phyloP scores from a whole-genome alignment of 108 stramenopile genomes.

The Bacterosira constricta region DNA sequence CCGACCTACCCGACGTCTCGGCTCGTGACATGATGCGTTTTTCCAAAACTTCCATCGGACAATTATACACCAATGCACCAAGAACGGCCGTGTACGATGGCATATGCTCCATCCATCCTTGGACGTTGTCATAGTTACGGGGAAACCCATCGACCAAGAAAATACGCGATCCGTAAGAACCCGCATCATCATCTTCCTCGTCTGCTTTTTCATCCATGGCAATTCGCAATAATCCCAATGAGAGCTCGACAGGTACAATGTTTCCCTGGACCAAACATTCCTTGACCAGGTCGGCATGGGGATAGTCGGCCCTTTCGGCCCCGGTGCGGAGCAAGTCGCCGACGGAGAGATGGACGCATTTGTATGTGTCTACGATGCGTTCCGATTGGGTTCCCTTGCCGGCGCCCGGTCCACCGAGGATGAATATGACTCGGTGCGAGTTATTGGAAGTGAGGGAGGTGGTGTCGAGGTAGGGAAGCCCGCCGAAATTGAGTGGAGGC shows the following conservation, averaged over 20 bases:
- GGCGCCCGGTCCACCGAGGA: slow-evolving; percentile 93
- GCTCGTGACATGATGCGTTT: slow-evolving; percentile 82
- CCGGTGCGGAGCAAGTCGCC: slow-evolving; percentile 93
- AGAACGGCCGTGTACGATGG: slow-evolving; percentile 53
- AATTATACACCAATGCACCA: slow-evolving; percentile 88
- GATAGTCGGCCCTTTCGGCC: slow-evolving; percentile 61
- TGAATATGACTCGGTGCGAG: slow-evolving; percentile 80
- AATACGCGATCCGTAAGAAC: slow-evolving; percentile 52
- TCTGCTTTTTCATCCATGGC: slow-evolving; percentile 70
- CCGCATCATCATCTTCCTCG: slow-evolving; percentile 10
- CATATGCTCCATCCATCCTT: slow-evolving; percentile 82
- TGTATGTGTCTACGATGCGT: slow-evolving; percentile 72
- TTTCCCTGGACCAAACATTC: slow-evolving; percentile 85
- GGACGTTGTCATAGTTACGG: slow-evolving; percentile 90
- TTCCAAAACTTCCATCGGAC: slow-evolving; percentile 85
- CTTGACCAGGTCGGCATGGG: slow-evolving; percentile 82
- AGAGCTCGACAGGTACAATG: slow-evolving; percentile 95
- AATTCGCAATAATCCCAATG: slow-evolving; percentile 77
- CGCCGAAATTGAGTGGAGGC: slow-evolving; percentile 32
- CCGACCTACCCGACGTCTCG: slow-evolving; percentile 88
- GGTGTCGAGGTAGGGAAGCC: slow-evolving; percentile 41
- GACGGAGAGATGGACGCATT: slow-evolving; percentile 90
- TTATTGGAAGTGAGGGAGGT: slow-evolving; percentile 20
- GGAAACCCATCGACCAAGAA: slow-evolving; percentile 99
- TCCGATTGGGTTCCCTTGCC: slow-evolving; percentile 96